A percentile compares a stretch with the other conserved stretches of the same genome.
phyloP scores from a whole-genome alignment of 2,329 filamentous ascomycete species.

The Sclerotinia trifoliorum region DNA sequence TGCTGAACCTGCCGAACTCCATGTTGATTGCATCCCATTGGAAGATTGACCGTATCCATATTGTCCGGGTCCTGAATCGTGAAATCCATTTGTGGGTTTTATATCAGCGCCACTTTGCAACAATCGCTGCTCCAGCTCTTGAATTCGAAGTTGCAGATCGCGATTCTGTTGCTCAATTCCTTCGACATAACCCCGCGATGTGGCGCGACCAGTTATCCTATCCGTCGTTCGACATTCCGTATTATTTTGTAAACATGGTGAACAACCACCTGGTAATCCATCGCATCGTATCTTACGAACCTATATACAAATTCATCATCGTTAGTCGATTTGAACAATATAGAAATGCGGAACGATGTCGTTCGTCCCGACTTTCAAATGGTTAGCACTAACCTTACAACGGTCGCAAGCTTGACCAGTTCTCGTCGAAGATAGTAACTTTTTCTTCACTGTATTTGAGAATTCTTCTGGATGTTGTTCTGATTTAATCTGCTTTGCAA shows the following conservation, averaged over 20 bases:
- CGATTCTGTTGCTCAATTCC: constrained; percentile 70
- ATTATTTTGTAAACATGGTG: constrained; percentile 73
- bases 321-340: background rate
- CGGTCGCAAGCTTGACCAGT: constrained; percentile 87
- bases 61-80: constrained; percentile 23
- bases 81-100: constrained; percentile 38
- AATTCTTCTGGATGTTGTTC: constrained; percentile 40
- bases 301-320: constrained; percentile 43
- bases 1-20: constrained; percentile 25
- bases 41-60: constrained; percentile 20
- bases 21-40: constrained; percentile 24
- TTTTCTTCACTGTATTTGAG: constrained; percentile 50
- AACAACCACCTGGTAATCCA: constrained; percentile 75
- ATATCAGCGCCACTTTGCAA: constrained; percentile 60
- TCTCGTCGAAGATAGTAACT: constrained; percentile 53
- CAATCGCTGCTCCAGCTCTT: constrained; percentile 66
- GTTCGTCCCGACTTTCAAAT: background rate
- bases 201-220: constrained; percentile 78
- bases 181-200: constrained; percentile 74
- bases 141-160: constrained; percentile 65
- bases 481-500: constrained; percentile 33
- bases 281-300: constrained; percentile 87
- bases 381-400: constrained; percentile 67
- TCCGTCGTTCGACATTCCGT: constrained; percentile 81
- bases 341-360: background rate